Percentiles rank a stretch among this genome's conserved stretches.
Evolutionary conservation across 2,329 filamentous ascomycete genomes (phyloP).

Genomic region (Trichoderma sp.): DNA sequence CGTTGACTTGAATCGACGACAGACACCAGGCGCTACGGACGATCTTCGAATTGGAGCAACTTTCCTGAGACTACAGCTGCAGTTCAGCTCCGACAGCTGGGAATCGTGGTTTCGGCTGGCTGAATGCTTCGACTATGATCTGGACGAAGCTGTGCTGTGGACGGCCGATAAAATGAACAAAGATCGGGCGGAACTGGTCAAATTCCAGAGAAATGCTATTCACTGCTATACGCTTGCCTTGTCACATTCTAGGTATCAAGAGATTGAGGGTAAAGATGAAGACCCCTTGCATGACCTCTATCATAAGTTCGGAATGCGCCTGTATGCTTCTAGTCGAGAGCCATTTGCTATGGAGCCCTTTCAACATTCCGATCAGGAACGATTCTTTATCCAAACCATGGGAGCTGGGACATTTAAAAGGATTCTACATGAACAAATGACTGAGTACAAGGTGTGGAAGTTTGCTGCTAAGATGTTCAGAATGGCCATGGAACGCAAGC

Average conservation of each 20-base stretch:
- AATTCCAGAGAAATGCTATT: slow-evolving; percentile 76
- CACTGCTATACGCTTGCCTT: slow-evolving; percentile 72
- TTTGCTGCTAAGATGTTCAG: slow-evolving; percentile 58
- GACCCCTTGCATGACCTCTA: slow-evolving; percentile 61
- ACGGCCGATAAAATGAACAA: slow-evolving; percentile 90
- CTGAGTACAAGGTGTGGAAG: slow-evolving; percentile 63
- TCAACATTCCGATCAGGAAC: slow-evolving; percentile 56
- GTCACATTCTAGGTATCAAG: slow-evolving; percentile 54
- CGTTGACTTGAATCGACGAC: slow-evolving; percentile 69
- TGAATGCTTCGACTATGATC: slow-evolving; percentile 82
- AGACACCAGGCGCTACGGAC: slow-evolving; percentile 77
- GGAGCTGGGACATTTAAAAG: slow-evolving; percentile 54
- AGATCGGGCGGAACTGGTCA: slow-evolving; percentile 71
- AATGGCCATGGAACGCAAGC: slow-evolving; percentile 56
- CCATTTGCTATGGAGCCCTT: slow-evolving; percentile 66
- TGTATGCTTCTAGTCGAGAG: slow-evolving; percentile 63
- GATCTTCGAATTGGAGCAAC: slow-evolving; percentile 80
- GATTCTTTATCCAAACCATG: slow-evolving; percentile 57
- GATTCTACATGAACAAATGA: slow-evolving; percentile 58
- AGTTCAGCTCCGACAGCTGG: slow-evolving; percentile 81
- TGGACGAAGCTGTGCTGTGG: slow-evolving; percentile 87
- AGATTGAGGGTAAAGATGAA: slow-evolving; percentile 48
- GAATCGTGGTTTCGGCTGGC: slow-evolving; percentile 88
- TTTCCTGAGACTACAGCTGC: slow-evolving; percentile 78
- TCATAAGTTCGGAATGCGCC: slow-evolving; percentile 61